These are phyloP conservation scores for Melanogaster broomeanus DNA, from an alignment of 768 basidiomycete genomes.

Conservation along the genomic window DNA sequence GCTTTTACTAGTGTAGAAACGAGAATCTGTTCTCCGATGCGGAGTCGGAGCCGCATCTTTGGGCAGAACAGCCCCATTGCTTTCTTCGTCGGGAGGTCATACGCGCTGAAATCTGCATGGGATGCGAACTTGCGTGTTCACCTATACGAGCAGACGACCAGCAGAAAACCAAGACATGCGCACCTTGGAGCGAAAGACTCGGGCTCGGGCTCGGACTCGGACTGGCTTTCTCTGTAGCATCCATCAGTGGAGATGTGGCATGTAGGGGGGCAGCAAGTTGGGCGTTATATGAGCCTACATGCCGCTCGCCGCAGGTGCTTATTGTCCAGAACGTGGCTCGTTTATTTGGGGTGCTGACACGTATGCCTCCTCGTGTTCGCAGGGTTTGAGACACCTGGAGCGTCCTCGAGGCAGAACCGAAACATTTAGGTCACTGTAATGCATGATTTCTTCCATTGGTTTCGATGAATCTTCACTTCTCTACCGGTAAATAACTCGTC, in stretches of 20 bases:
- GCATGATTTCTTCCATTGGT: not conserved
- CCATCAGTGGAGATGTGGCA: not conserved
- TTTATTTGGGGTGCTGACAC: too few relatives aligned
- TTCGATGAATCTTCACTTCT: not conserved
- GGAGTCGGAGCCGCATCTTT: conserved; percentile 24
- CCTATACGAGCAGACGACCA: not conserved
- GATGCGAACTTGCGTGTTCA: not conserved
- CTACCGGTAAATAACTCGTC: too few relatives aligned
- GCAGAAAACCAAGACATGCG: not conserved
- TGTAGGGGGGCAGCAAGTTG: not conserved
- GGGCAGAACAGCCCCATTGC: conserved; percentile 20
- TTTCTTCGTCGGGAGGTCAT: conserved; percentile 20
- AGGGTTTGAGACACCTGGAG: not conserved
- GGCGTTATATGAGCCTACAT: not conserved
- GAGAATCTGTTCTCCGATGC: conserved; percentile 2
- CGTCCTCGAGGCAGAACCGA: not conserved
- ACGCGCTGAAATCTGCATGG: conserved; percentile 24
- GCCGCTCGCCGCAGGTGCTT: too few relatives aligned
- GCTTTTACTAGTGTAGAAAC: conserved; percentile 17
- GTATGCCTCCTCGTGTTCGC: not conserved
- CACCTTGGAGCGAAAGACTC: conserved; percentile 20
- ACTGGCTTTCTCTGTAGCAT: too few relatives aligned
- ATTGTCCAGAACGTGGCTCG: too few relatives aligned
- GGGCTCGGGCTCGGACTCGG: too few relatives aligned
- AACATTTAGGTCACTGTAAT: not conserved